Evolutionary conservation across 164 flowering plant species (phyloP).

Genomic region (Aristolochia californica): DNA sequence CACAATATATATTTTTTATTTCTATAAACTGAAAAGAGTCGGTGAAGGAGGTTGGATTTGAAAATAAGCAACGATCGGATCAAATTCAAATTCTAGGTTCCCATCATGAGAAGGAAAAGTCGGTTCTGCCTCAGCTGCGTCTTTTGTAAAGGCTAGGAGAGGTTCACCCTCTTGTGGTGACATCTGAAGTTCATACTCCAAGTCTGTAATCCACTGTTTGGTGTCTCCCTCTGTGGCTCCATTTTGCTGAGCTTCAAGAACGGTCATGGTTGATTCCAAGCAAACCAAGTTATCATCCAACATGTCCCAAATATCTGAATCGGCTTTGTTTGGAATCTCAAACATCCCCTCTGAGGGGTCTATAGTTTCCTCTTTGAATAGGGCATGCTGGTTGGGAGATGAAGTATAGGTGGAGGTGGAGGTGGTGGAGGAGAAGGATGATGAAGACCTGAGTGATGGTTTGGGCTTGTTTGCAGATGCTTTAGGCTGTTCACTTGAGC

Average conservation of each 20-base stretch:
- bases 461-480: background rate
- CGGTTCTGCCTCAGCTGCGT: background rate
- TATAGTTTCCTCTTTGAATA: background rate
- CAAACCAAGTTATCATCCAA: constrained; percentile 1
- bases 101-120: background rate
- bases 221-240: background rate
- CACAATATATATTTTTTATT: background rate
- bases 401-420: constrained; percentile 3
- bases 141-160: background rate
- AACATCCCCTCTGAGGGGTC: background rate
- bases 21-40: background rate
- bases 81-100: constrained; percentile 4
- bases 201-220: constrained; percentile 1
- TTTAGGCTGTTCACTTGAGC: no score
- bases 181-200: constrained; percentile 5
- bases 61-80: constrained; percentile 7
- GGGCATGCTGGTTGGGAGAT: background rate
- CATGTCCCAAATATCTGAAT: constrained; percentile 4
- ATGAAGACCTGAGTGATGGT: constrained; percentile 3
- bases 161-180: background rate
- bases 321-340: background rate
- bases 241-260: background rate
- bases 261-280: background rate
- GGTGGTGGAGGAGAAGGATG: constrained; percentile 3
- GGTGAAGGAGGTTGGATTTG: constrained; percentile 5